Base-by-base conservation (phyloP, 2,329 filamentous ascomycete species). In the Diaporthe vaccinii region DNA sequence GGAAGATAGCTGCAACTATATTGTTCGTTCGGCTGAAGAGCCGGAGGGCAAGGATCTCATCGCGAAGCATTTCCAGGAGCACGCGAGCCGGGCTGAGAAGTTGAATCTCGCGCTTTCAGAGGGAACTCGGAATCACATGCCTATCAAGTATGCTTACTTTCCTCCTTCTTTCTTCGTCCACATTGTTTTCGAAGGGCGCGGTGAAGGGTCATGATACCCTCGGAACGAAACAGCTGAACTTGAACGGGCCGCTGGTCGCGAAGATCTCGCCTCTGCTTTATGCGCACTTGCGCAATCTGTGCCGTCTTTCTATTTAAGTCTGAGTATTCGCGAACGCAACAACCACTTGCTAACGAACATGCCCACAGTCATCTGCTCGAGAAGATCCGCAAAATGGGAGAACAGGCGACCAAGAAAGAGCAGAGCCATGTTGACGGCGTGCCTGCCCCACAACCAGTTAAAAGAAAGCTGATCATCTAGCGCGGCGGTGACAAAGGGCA, bases 1-100 rank as follows among this genome's bases (percentile, higher is more conserved):
- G 6, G 87, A 93, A 76, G 89, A 91, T 15, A 91, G 89, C 34
- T 95, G 93, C 79, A 84, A 84, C 51, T 91, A 91, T 78, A 87
- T 92, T 55, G 90, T 94, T 15, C 91, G 92, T 76, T 88, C 87
- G 3, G 91, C 90, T n/a, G 88, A 91, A 59, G 86, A 89, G 57
- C 83, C 87, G 4, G 85, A 87, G 0, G 90, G 89, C 34, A 88
- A 90, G 75, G 83, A 86, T 6, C 83, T 90, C 14, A 92, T 95
- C 61, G 86, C 85, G 25, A 85, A 89, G 65, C 93, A 95, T 80
- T 89, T 92, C 77, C 86, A 86, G 53, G 85, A 89, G 71, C 93
- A 95, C 79, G 89, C 91, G 55, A 85, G 87, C 69, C 89, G 90
- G 75, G 84, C 88, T 22, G 82, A 87, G 82, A 85, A 85, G 79